phyloP scores from a whole-genome alignment of 805 yeast genomes.

The Ogataea polymorpha region DNA sequence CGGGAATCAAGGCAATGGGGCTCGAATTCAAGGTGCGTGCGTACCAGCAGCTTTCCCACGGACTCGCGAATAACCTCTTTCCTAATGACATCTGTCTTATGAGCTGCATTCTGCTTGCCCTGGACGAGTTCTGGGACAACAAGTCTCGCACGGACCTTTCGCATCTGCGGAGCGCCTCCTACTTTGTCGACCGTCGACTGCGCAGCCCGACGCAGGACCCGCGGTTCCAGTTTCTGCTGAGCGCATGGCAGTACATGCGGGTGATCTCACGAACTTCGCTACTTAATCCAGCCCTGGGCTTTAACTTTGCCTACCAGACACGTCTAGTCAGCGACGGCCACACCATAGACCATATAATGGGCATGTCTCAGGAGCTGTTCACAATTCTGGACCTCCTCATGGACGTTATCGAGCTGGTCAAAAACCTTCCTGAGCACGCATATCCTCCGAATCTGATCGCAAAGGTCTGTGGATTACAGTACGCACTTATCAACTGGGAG shows the following conservation, averaged over 20 bases:
- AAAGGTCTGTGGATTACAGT: conserved; percentile 8
- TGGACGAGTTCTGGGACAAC: conserved; percentile 17
- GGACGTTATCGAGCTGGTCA: conserved; percentile 13
- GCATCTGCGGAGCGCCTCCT: conserved; percentile 15
- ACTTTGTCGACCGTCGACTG: conserved; percentile 16
- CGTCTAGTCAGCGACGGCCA: conserved; percentile 19
- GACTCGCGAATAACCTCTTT: conserved; percentile 5
- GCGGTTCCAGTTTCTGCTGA: conserved; percentile 15
- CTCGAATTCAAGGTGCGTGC: conserved; percentile 14
- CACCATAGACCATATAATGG: conserved; percentile 21
- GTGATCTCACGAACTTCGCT: conserved; percentile 14
- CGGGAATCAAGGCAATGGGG: conserved; percentile 7
- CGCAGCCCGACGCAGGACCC: conserved; percentile 2
- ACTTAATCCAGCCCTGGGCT: conserved; percentile 1
- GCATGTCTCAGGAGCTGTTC: conserved; percentile 16
- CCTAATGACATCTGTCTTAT: conserved; percentile 17
- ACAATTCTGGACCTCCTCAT: conserved; percentile 13
- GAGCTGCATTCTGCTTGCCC: conserved; percentile 14
- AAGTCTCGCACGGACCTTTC: conserved; percentile 10
- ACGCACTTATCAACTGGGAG: conserved; percentile 7
- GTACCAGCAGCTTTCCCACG: conserved; percentile 12
- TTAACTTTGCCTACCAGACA: neutral
- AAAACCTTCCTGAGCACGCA: conserved; percentile 8
- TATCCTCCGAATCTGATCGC: conserved; percentile 6
- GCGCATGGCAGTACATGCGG: conserved; percentile 24